Base-by-base conservation (phyloP, 208 protist species). In the Crithidia acanthocephali region DNA sequence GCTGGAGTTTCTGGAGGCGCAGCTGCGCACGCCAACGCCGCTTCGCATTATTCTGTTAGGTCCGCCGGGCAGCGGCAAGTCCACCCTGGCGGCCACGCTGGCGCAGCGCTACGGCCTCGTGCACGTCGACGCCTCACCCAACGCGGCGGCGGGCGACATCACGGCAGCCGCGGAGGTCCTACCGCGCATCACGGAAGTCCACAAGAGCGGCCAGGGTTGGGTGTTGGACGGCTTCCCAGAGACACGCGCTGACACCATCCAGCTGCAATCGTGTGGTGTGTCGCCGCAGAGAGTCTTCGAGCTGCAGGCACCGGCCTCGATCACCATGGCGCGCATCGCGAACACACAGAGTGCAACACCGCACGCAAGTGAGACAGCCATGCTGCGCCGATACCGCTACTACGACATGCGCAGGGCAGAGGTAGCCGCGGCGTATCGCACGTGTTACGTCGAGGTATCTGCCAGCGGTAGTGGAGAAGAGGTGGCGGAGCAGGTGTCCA, bases 31-130 rank as follows among this genome's bases (percentile, higher is more conserved):
- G 20, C 67, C 64, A 1, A 87, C 83, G 0, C 82, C 79, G 1
- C 63, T 91, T 16, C 81, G 81, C 25, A 51, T 98, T 11, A 87
- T 97, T 23, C 33, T 98, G n/a, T 40, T 81, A 0, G 98, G 98
- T 0, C 79, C 88, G 1, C 90, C 93, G 0, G 95, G 90, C 18
- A 84, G 83, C 60, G 98, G 98, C 28, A 99, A 98, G 68, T 95
- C 90, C 6, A 98, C 95, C 11, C 88, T 97, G 67, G 92, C 84
- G 9, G 79, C 83, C 6, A 55, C 72, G 27, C 75, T 99, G 22
- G 90, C 88, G 15, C 72, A 93, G 30, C 74, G 90, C n/a, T 98
- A 95, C 72, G 81, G 81, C 27, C 59, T 96, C 0, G 53, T 87
- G 27, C 94, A 98, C 74, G 79, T 98, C 32, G 77, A 74, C 23